A percentile compares a stretch with the other conserved stretches of the same genome.
Conservation (phyloP, 305 asterid species). For the Fraxinus nigra region DNA sequence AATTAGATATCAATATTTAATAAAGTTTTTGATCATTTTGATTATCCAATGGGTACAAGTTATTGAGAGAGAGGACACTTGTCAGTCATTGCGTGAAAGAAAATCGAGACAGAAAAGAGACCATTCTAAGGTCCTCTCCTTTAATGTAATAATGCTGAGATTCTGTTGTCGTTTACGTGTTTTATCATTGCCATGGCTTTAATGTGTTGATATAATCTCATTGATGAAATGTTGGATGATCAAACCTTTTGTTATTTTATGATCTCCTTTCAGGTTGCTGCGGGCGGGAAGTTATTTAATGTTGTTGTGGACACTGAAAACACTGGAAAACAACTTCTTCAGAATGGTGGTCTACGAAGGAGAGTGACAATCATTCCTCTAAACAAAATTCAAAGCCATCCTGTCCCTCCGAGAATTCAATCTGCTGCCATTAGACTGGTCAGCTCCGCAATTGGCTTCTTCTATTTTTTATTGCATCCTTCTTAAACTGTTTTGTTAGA, state of each 20-base stretch:
- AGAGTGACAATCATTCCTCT: constrained; percentile 94
- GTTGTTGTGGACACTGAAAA: constrained; percentile 85
- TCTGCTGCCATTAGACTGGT: constrained; percentile 80
- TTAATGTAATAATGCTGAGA: background rate
- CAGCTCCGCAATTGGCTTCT: constrained; percentile 21
- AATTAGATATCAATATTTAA: background rate
- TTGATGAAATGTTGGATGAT: background rate
- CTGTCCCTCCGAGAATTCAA: constrained; percentile 59
- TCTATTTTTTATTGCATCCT: constrained; percentile 8
- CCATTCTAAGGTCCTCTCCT: background rate
- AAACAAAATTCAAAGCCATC: constrained; percentile 77
- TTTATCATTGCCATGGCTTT: background rate
- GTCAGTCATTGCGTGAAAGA: background rate
- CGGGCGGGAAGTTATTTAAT: constrained; percentile 91
- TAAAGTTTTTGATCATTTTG: background rate
- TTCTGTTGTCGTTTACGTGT: background rate
- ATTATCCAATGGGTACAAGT: background rate
- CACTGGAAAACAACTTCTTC: constrained; percentile 85
- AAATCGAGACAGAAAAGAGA: background rate
- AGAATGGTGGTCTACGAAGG: constrained; percentile 78
- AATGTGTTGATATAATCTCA: background rate
- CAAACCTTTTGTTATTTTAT: constrained; percentile 20
- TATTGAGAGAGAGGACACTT: background rate
- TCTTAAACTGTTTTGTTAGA: constrained; percentile 10
- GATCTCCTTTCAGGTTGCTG: constrained; percentile 70